Base-by-base conservation (phyloP, 2,329 filamentous ascomycete genomes). In the Emydomyces testavorans region DNA sequence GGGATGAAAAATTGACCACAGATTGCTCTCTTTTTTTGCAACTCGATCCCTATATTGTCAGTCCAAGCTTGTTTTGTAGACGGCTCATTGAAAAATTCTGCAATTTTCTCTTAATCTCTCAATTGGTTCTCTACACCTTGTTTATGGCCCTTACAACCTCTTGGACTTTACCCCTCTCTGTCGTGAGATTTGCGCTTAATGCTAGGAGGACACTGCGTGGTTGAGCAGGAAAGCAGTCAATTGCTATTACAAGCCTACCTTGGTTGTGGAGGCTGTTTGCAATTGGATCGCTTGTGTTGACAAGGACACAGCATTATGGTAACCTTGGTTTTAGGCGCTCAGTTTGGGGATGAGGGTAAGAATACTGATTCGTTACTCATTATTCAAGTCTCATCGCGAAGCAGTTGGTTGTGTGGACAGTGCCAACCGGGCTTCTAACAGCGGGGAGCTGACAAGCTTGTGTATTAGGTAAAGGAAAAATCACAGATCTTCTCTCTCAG, bases 271-370 rank as follows among this genome's bases (percentile, higher is more conserved):
- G 6, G 7, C n/a, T 15, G 6, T 29, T n/a, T 23, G 11, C 39
- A 8, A 20, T 36, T 11, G n/a, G 16, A 16, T 15, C 13, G 13
- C 18, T 6, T 3, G 4, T 39, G 4, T 39, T 10, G 5, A 10
- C 15, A 35, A 26, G 15, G 31, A 36, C 16, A 15, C n/a, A 24
- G 2, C 6, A 39, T 13, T 40, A 60, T 60, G 50, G 64, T 70
- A 48, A 67, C 68, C 43, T 64, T 71, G 46, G 66, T 71, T 55
- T 57, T 71, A 43, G 69, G 69, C 51, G 61, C 65, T 54, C 69
- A 71, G 62, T 71, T 67, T 64, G 69, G 69, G 56, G 69, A 71
- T 62, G 69, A 71, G 63, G 69, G 69, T 65, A 48, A 43, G 58
- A 51, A 21, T 35, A 31, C 8, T 21, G n/a, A 28, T 15, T 26